Evolutionary conservation across 1,284 basidiomycete species (phyloP).

Genomic region (Filobasidium uniguttulatum): DNA sequence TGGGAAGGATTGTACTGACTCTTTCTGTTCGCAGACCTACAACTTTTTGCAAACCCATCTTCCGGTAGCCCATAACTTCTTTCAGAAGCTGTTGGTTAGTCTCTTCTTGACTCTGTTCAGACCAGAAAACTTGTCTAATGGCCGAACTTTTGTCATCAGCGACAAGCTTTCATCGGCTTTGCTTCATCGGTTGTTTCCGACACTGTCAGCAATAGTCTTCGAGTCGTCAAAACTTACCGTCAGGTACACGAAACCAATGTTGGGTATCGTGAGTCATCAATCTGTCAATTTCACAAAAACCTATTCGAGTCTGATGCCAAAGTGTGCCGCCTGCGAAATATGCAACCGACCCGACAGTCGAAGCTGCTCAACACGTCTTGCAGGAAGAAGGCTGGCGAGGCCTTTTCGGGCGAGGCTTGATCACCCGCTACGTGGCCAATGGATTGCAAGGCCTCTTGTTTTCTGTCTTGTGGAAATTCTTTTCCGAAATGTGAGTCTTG

Average conservation of each 20-base stretch:
- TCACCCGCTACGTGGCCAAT: conserved; percentile 69
- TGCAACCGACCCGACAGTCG: conserved; percentile 2
- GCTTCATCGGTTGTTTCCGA: conserved; percentile 66
- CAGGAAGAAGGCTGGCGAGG: conserved; percentile 50
- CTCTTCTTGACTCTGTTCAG: not conserved
- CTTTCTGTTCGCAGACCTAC: conserved; percentile 40
- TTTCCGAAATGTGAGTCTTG: conserved; percentile 51
- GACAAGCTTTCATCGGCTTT: conserved; percentile 79
- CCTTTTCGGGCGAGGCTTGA: conserved; percentile 68
- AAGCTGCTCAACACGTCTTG: conserved; percentile 46
- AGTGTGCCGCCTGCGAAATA: not conserved
- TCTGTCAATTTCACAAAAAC: not conserved
- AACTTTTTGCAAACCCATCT: conserved; percentile 57
- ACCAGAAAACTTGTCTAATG: not conserved
- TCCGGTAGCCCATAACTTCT: conserved; percentile 44
- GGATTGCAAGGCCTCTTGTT: conserved; percentile 76
- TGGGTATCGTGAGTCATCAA: conserved; percentile 44
- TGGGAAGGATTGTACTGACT: too few species aligned
- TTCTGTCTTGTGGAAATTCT: conserved; percentile 68
- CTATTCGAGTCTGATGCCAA: too few species aligned
- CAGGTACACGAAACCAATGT: conserved; percentile 69
- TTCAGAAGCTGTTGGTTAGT: conserved; percentile 45
- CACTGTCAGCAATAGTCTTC: conserved; percentile 65
- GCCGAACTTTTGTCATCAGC: conserved; percentile 20
- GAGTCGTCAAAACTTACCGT: conserved; percentile 84